Evolutionary conservation across 2,329 filamentous ascomycete genomes (phyloP), one percentile per base, ranked within the genome.

Genomic region (Colletotrichum falcatum): DNA sequence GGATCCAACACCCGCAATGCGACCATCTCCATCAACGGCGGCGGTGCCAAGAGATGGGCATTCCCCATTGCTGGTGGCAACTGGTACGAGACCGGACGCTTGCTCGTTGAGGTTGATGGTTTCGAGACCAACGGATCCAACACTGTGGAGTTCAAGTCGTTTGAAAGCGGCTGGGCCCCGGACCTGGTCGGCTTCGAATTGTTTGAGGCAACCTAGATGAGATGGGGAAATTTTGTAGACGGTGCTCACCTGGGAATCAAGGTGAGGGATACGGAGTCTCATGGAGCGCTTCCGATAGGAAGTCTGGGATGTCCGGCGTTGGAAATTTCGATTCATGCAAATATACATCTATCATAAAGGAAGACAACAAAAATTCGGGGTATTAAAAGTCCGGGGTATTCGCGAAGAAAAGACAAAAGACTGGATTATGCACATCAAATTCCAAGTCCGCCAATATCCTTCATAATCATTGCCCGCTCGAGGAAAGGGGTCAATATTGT

Each of bases 1-100:
- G 85, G 83, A 0, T 79, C 81, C 0, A 88, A 87, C 72, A 83
- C 85, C 0, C 77, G 85, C 0, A 87, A 87, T 64, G 79, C 87
- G 74, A 86, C 85, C 0, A 76, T 88, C 18, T 74, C 79, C 0
- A 80, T 88, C n/a, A 88, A 88, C 33, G 81, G 78, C 1, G 77
- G 76, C 0, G 65, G 73, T 0, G 76, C 79, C 0, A 84, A 85
- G 73, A 76, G 85, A 0, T 83, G 86, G 72, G 84, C 85, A 0
- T 85, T 87, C 28, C 85, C 86, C 0, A 77, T 88, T 18, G 82
- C 83, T 0, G 86, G 85, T 0, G 78, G 81, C 2, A 82, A 87
- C 65, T 88, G 86, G 86, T 84, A 79, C 65, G 85, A 87, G 76
- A 81, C 81, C 0, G 84, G 82, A 1, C 80, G 83, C 0, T 67